phyloP scores from a whole-genome alignment of 345 rosid genomes.

The Eucalyptus cloeziana region DNA sequence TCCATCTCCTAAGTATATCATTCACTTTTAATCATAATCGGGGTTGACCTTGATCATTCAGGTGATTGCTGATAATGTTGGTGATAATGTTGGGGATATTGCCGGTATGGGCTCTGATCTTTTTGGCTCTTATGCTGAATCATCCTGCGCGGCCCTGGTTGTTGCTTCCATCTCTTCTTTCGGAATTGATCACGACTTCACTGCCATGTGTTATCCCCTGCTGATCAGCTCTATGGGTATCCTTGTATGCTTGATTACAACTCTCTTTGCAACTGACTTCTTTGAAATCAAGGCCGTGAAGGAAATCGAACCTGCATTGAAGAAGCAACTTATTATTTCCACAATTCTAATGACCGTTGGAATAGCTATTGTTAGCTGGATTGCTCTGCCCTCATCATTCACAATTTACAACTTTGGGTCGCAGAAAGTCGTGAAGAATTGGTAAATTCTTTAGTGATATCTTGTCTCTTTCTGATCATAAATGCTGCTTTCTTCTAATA shows the following conservation, averaged over 20 bases:
- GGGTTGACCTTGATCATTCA: background rate
- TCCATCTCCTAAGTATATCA: background rate
- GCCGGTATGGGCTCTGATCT: slow-evolving; percentile 5
- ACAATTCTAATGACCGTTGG: slow-evolving; percentile 1
- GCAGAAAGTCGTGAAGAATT: background rate
- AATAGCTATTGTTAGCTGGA: background rate
- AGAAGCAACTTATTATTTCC: slow-evolving; percentile 1
- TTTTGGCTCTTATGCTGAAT: slow-evolving; percentile 3
- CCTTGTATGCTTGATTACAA: slow-evolving; percentile 1
- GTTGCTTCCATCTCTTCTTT: slow-evolving; percentile 6
- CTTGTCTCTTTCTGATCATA: background rate
- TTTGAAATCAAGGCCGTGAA: slow-evolving; percentile 1
- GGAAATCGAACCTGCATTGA: slow-evolving; percentile 3
- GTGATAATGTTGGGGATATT: slow-evolving; percentile 5
- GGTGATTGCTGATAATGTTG: slow-evolving; percentile 7
- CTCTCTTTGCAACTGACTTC: background rate
- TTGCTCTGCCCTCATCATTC: slow-evolving; percentile 1
- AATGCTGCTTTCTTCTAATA: background rate
- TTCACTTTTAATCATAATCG: background rate
- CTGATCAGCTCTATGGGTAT: slow-evolving; percentile 1
- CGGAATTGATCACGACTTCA: background rate
- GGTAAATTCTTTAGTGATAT: background rate
- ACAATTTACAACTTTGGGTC: slow-evolving; percentile 1
- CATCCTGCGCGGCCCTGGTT: slow-evolving; percentile 2
- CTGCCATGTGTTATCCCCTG: slow-evolving; percentile 2